Evolutionary conservation across 108 stramenopile species (phyloP), one percentile per base, ranked within the genome.

Genomic region (Cyclotella cryptica): DNA sequence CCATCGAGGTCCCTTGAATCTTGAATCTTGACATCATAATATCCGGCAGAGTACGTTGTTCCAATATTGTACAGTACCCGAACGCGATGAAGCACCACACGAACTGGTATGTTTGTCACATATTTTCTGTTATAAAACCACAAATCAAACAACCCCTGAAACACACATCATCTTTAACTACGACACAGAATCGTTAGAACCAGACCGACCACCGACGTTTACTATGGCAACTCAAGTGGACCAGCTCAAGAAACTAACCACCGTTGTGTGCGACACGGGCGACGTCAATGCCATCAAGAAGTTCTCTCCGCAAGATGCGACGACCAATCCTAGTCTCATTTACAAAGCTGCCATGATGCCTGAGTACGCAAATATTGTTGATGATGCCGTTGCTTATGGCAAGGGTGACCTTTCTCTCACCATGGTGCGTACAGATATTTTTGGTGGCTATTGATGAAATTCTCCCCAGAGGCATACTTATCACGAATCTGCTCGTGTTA

Each of bases 281-380:
- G 90, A 90, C 61, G 89, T 97, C 72, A 91, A 93, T 62, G 90
- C 93, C 61, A 96, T 98, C 86, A 91, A 94, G 58, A 87, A 88
- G 45, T 86, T 93, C 74, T 81, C 88, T 64, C 97, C 97, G 29
- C 92, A 96, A 74, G 98, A 99, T 94, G 98, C 98, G 29, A 99
- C 98, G 0, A 99, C 98, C 35, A 99, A 99, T 72, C 98, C 98
- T 6, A 93, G 92, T 40, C 88, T 99, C 49, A 96, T 99, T 54
- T 97, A 93, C 96, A 98, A 98, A 68, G 97, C 97, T 12, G 93
- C 96, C 18, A 62, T 52, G 17, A 90, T 93, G 88, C 71, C 80
- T 15, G 81, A 91, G 66, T 96, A 94, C 71, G 78, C 85, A 41
- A 75, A 84, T 24, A 84, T 96, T 15, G 87, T 98, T 10, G 87